phyloP scores from a whole-genome alignment of 345 rosid species.

The Brassica cretica region DNA sequence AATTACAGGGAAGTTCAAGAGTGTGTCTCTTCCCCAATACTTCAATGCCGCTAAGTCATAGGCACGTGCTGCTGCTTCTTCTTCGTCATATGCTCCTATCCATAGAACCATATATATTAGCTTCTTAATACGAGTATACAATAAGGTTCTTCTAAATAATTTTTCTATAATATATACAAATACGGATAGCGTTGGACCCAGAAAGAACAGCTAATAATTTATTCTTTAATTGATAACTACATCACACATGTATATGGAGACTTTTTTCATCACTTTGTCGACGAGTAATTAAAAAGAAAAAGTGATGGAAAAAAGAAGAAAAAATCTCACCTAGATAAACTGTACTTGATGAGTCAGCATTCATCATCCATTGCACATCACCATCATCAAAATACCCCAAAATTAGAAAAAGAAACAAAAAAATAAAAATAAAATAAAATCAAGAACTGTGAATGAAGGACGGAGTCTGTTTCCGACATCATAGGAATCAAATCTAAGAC shows the following conservation, averaged over 20 bases:
- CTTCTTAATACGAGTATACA: background rate
- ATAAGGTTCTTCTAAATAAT: background rate
- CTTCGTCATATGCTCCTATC: conserved; percentile 89
- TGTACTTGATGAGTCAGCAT: conserved; percentile 43
- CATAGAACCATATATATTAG: conserved; percentile 23
- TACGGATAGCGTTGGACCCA: conserved; percentile 21
- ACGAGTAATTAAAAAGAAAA: conserved; percentile 13
- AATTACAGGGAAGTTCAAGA: conserved; percentile 81
- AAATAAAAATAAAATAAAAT: background rate
- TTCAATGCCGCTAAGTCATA: conserved; percentile 96
- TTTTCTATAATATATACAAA: background rate
- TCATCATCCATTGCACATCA: conserved; percentile 43
- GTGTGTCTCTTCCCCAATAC: conserved; percentile 87
- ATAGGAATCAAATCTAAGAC: conserved; percentile 22
- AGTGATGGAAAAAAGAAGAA: background rate
- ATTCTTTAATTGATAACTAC: conserved; percentile 25
- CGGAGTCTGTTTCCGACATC: conserved; percentile 21
- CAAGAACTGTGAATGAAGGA: conserved; percentile 23
- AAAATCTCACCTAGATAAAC: conserved; percentile 43
- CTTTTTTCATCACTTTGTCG: conserved; percentile 33
- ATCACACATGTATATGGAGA: conserved; percentile 33
- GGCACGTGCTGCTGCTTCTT: conserved; percentile 92
- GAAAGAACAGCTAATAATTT: conserved; percentile 34
- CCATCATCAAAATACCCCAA: conserved; percentile 31
- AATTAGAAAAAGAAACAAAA: background rate